Conservation (phyloP, 305 asterid species). For the Fraxinus nigra region DNA sequence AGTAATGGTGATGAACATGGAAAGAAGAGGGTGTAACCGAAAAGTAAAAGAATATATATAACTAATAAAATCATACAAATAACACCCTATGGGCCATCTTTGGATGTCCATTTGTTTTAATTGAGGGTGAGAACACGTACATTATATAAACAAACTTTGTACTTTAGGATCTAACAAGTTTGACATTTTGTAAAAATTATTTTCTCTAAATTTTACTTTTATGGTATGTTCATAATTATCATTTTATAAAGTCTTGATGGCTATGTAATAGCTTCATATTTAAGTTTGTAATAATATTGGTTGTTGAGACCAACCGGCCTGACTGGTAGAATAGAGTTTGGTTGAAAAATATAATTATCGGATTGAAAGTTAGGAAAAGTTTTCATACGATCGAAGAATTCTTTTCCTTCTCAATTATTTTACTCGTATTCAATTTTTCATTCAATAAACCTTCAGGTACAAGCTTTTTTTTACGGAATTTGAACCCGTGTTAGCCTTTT, state of each 20-base stretch:
- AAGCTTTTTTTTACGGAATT: too few species aligned
- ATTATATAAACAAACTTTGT: background rate
- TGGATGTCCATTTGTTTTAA: constrained; percentile 23
- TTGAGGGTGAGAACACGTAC: background rate
- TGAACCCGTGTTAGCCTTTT: too few species aligned
- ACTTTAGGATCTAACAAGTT: background rate
- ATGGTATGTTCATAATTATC: background rate
- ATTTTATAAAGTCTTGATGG: background rate
- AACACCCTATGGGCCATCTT: constrained; percentile 35
- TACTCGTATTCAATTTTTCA: background rate
- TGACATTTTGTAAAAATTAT: background rate
- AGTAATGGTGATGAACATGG: constrained; percentile 16
- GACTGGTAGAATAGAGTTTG: background rate
- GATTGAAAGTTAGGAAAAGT: background rate
- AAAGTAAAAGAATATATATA: background rate
- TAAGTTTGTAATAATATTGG: background rate
- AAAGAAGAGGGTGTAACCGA: constrained; percentile 13
- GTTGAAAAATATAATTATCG: background rate
- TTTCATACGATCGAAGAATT: background rate
- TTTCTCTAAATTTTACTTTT: background rate
- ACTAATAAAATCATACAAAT: constrained; percentile 32
- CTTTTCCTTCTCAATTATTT: background rate
- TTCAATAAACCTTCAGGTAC: too few species aligned
- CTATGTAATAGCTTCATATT: background rate
- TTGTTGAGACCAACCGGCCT: background rate